These are phyloP conservation scores for Orbilia oligospora DNA, from an alignment of 2,329 filamentous ascomycete species.

Conservation along the genomic window DNA sequence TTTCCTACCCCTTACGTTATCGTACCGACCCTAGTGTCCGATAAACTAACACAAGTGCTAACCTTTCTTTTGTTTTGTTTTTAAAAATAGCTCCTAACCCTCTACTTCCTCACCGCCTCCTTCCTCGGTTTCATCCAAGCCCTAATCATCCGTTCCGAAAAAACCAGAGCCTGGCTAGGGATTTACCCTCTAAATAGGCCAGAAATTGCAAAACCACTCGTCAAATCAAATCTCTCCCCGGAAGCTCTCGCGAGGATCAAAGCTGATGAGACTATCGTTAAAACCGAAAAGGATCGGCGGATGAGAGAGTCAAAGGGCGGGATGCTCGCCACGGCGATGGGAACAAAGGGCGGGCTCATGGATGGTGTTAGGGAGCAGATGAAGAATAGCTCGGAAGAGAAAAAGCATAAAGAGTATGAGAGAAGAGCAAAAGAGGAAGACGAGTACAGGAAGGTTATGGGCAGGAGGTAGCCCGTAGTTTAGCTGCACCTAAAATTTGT, in stretches of 20 bases:
- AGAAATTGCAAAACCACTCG: conserved; percentile 33
- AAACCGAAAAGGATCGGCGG: conserved; percentile 45
- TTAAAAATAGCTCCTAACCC: conserved; percentile 58
- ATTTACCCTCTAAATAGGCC: conserved; percentile 65
- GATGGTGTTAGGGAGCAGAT: conserved; percentile 65
- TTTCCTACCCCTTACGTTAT: conserved; percentile 68
- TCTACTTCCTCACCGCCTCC: conserved; percentile 65
- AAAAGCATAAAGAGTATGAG: conserved; percentile 64
- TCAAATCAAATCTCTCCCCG: conserved; percentile 28
- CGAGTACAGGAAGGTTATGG: conserved; percentile 62
- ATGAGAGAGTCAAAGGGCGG: conserved; percentile 38
- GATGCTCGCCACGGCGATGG: conserved; percentile 62
- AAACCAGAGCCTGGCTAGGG: conserved; percentile 67
- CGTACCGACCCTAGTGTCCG: background rate
- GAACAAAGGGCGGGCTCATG: conserved; percentile 62
- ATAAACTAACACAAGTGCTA: background rate
- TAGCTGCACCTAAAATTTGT: conserved; percentile 29
- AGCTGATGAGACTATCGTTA: conserved; percentile 26
- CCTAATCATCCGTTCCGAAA: conserved; percentile 67
- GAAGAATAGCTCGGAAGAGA: conserved; percentile 65
- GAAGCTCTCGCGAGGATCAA: conserved; percentile 39
- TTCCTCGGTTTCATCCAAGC: conserved; percentile 68
- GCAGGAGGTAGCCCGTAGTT: background rate
- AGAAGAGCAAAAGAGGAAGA: conserved; percentile 66
- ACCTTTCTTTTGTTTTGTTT: no score